These are phyloP conservation scores for Euclidium syriacum DNA, from an alignment of 345 rosid species.

Conservation along the genomic window DNA sequence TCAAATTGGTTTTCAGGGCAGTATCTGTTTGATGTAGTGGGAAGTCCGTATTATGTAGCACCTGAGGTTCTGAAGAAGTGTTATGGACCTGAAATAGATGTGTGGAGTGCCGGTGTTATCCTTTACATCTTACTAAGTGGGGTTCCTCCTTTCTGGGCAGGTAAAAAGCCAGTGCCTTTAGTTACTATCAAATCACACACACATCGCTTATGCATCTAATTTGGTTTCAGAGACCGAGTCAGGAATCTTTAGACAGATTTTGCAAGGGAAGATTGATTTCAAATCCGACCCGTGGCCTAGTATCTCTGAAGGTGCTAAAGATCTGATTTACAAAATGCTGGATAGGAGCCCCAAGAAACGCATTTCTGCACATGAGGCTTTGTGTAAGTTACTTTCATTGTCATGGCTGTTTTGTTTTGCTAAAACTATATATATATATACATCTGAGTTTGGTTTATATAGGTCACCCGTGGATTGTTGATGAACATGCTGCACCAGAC, in stretches of 20 bases:
- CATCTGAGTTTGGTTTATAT: conserved; percentile 10
- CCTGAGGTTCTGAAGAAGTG: conserved; percentile 86
- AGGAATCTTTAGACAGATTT: conserved; percentile 90
- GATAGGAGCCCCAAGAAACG: conserved; percentile 81
- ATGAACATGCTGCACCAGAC: conserved; percentile 85
- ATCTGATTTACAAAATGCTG: conserved; percentile 78
- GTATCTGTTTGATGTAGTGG: conserved; percentile 78
- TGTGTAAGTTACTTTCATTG: conserved; percentile 64
- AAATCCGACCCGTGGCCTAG: conserved; percentile 94
- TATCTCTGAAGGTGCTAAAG: conserved; percentile 88
- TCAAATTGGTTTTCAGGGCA: conserved; percentile 51
- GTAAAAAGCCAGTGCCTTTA: conserved; percentile 27
- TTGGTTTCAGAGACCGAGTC: conserved; percentile 74
- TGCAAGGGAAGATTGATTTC: conserved; percentile 80
- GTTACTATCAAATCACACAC: background rate
- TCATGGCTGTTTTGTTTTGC: too few relatives aligned
- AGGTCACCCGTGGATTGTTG: conserved; percentile 98
- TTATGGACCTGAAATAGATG: conserved; percentile 90
- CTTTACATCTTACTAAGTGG: conserved; percentile 92
- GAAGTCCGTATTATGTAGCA: conserved; percentile 97
- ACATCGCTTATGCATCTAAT: background rate
- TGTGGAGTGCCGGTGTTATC: conserved; percentile 97
- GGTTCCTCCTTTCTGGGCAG: conserved; percentile 98
- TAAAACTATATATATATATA: too few relatives aligned
- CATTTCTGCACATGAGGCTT: conserved; percentile 80